Percentiles rank a stretch among this genome's conserved stretches.
Evolutionary conservation across 108 stramenopile genomes (phyloP).

Genomic region (Stephanodiscus triporus): DNA sequence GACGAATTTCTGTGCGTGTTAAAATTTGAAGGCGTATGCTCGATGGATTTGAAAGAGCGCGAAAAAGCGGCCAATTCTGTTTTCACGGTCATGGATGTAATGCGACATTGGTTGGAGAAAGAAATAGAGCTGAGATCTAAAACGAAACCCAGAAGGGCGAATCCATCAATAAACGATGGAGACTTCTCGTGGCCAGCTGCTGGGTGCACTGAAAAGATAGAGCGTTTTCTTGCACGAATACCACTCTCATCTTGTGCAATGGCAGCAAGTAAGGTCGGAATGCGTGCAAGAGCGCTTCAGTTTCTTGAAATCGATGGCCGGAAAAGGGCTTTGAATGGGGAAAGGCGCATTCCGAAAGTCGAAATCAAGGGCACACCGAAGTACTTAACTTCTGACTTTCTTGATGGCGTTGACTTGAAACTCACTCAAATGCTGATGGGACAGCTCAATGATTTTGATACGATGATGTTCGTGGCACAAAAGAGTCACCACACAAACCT

Average conservation of each 20-base stretch:
- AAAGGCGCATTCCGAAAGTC: not conserved
- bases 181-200: conserved; percentile 60
- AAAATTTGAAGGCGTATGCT: conserved; percentile 23
- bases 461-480: conserved; percentile 62
- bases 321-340: conserved; percentile 40
- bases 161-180: conserved; percentile 8
- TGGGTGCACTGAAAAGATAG: conserved; percentile 59
- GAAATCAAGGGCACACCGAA: conserved; percentile 14
- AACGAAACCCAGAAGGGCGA: conserved; percentile 29
- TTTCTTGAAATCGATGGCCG: conserved; percentile 78
- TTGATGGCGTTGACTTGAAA: conserved; percentile 48
- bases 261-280: conserved; percentile 75
- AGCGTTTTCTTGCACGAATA: conserved; percentile 57
- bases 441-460: conserved; percentile 76
- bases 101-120: conserved; percentile 68
- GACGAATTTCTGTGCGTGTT: conserved; percentile 68
- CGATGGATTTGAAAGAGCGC: conserved; percentile 48
- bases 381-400: conserved; percentile 35
- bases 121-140: conserved; percentile 61
- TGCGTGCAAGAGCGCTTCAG: conserved; percentile 79
- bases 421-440: conserved; percentile 61
- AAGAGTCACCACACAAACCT: conserved; percentile 42
- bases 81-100: conserved; percentile 69
- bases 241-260: conserved; percentile 62
- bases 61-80: conserved; percentile 69